Evolutionary conservation across 805 yeast genomes (phyloP).

Genomic region (Yamadazyma akitaensis): DNA sequence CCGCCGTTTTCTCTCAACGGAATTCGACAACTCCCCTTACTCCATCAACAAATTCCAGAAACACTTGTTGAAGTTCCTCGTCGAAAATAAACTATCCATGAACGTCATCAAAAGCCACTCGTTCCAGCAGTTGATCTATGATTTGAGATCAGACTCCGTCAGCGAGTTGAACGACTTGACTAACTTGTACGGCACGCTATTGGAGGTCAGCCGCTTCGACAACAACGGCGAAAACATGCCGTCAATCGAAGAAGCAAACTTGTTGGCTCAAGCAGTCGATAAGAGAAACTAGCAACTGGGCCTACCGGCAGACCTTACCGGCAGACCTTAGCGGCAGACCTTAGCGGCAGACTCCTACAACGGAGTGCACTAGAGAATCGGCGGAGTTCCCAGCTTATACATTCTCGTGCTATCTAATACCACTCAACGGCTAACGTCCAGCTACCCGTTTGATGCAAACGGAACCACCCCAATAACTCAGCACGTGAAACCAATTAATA

Average conservation of each 20-base stretch:
- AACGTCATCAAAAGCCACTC: conserved; percentile 47
- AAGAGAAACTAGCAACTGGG: conserved; percentile 7
- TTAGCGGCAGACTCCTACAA: no score
- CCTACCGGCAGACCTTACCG: no score
- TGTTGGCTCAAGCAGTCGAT: conserved; percentile 19
- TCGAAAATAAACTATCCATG: conserved; percentile 51
- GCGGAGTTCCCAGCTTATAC: no score
- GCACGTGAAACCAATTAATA: no score
- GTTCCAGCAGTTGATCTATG: conserved; percentile 50
- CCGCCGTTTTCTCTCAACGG: conserved; percentile 23
- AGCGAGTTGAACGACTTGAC: conserved; percentile 47
- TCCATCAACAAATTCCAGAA: conserved; percentile 47
- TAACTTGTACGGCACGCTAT: conserved; percentile 39
- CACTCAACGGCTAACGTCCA: no score
- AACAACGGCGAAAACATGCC: conserved; percentile 10
- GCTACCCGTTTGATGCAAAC: no score
- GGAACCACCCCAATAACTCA: no score
- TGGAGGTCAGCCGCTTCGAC: conserved; percentile 40
- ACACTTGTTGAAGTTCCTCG: conserved; percentile 47
- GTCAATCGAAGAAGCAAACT: conserved; percentile 21
- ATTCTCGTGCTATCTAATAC: no score
- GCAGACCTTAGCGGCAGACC: no score
- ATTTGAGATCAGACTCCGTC: conserved; percentile 47
- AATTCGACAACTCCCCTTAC: conserved; percentile 43
- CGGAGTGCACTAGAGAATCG: no score